Percentiles rank a stretch among this genome's conserved stretches.
These are phyloP conservation scores for Penicillium sp. DNA, from an alignment of 2,329 filamentous ascomycete species.

Conservation along the genomic window DNA sequence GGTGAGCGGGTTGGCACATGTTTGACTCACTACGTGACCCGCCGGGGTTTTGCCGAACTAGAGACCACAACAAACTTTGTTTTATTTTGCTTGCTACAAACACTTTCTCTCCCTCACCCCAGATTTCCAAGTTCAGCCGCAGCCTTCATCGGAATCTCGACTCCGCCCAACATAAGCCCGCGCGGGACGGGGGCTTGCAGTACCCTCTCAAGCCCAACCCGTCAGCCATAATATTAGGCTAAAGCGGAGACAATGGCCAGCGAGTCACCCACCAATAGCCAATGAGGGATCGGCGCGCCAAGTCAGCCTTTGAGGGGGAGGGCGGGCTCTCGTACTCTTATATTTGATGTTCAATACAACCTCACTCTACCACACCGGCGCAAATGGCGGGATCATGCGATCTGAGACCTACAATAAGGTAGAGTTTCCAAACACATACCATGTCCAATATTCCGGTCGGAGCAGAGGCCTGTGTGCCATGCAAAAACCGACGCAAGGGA, in stretches of 20 bases:
- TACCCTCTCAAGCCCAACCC: neutral
- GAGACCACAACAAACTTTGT: neutral
- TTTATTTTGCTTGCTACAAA: neutral
- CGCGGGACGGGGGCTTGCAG: neutral
- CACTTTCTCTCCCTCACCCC: neutral
- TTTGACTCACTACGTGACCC: neutral
- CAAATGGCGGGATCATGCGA: neutral
- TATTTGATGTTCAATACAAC: conserved; percentile 14
- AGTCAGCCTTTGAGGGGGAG: conserved; percentile 10
- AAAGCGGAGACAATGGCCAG: neutral
- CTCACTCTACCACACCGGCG: conserved; percentile 13
- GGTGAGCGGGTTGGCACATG: neutral
- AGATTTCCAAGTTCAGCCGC: neutral
- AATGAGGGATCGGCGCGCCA: conserved; percentile 22
- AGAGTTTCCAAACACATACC: neutral
- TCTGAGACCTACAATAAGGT: neutral
- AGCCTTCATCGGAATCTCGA: neutral
- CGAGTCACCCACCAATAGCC: conserved; percentile 11
- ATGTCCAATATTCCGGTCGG: neutral
- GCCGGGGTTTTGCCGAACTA: neutral
- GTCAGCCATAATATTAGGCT: neutral
- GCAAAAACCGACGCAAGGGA: conserved; percentile 9
- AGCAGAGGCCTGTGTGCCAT: conserved; percentile 2
- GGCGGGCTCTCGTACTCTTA: conserved; percentile 13
- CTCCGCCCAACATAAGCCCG: neutral